A percentile compares a stretch with the other conserved stretches of the same genome.
These are phyloP conservation scores for Sclerotinia subarctica DNA, from an alignment of 2,329 filamentous ascomycete genomes.

Conservation along the genomic window DNA sequence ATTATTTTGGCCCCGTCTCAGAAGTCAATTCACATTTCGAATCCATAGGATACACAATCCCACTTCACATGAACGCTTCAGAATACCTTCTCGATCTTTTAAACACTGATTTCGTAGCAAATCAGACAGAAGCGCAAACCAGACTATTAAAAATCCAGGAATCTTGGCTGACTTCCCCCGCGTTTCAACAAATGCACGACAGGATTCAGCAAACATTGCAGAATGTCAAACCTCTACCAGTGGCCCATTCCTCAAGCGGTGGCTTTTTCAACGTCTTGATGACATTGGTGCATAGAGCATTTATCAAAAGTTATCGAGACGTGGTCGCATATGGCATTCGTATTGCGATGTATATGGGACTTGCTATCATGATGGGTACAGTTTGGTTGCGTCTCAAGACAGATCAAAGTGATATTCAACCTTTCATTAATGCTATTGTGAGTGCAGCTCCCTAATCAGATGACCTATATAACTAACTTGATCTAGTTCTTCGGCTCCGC, in stretches of 20 bases:
- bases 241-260: constrained; percentile 34
- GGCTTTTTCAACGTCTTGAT: constrained; percentile 47
- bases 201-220: constrained; percentile 31
- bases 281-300: constrained; percentile 71
- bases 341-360: constrained; percentile 74
- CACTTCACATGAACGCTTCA: constrained; percentile 71
- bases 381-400: constrained; percentile 74
- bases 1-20: constrained; percentile 66
- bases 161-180: constrained; percentile 52
- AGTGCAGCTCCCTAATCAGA: constrained; percentile 26
- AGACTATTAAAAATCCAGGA: constrained; percentile 53
- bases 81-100: constrained; percentile 77
- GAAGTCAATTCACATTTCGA: constrained; percentile 62
- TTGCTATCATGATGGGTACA: constrained; percentile 85
- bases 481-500: constrained; percentile 63
- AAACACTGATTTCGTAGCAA: constrained; percentile 68
- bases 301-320: constrained; percentile 82
- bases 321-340: constrained; percentile 81
- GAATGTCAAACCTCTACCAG: constrained; percentile 22
- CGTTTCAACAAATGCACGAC: constrained; percentile 38
- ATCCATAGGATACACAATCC: constrained; percentile 58
- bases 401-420: constrained; percentile 70
- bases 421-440: constrained; percentile 76
- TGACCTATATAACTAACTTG: background rate
- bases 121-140: constrained; percentile 46